Evolutionary conservation across 257 asterid species (phyloP).

Genomic region (Lantana camara): DNA sequence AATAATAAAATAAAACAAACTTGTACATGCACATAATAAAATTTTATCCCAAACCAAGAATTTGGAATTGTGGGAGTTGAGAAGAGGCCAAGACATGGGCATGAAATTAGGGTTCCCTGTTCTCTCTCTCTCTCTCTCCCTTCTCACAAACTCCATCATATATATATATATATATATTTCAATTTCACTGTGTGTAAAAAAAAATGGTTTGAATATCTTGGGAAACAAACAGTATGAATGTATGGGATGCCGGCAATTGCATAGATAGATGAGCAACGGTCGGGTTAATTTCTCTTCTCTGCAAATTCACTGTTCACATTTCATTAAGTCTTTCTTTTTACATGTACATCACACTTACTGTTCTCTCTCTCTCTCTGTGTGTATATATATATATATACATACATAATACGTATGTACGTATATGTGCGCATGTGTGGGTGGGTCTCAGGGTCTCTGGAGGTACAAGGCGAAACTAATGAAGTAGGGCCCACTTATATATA

Average conservation of each 20-base stretch:
- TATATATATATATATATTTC: neutral
- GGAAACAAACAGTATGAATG: slow-evolving; percentile 40
- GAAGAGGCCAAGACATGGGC: slow-evolving; percentile 50
- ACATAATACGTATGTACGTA: neutral
- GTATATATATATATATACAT: neutral
- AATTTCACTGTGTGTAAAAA: neutral
- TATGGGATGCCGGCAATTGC: slow-evolving; percentile 56
- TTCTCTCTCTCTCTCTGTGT: slow-evolving; percentile 5
- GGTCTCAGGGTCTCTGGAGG: neutral
- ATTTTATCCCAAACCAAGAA: slow-evolving; percentile 4
- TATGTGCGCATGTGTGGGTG: slow-evolving; percentile 19
- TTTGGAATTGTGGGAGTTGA: neutral
- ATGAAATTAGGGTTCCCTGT: slow-evolving; percentile 72
- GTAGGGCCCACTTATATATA: slow-evolving; percentile 5
- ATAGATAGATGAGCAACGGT: slow-evolving; percentile 69
- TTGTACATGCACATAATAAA: neutral
- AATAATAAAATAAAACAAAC: neutral
- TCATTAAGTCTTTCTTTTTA: slow-evolving; percentile 21
- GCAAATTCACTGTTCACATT: slow-evolving; percentile 39
- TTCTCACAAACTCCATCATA: neutral
- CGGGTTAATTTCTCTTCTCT: slow-evolving; percentile 45
- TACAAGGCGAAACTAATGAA: slow-evolving; percentile 18
- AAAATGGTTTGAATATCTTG: slow-evolving; percentile 29
- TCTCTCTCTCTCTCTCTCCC: slow-evolving; percentile 38
- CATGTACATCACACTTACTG: slow-evolving; percentile 45